Conservation (phyloP, 2,329 filamentous ascomycete genomes). For the Pochonia chlamydosporia region DNA sequence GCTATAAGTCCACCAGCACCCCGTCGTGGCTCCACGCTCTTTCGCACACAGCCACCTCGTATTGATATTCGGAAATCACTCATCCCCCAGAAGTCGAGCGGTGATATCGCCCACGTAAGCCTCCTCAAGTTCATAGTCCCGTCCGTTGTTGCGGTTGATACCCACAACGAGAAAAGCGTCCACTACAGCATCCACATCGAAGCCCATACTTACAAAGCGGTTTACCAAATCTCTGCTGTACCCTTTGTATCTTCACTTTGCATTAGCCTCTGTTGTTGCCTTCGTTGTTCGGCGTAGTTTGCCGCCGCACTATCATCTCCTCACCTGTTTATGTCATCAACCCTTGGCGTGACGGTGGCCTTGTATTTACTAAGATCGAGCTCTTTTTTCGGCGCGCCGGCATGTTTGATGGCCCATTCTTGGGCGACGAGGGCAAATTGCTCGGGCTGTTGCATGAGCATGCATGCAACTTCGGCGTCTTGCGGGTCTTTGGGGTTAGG, state of each 20-base stretch:
- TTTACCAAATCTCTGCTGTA: conserved; percentile 82
- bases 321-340: conserved; percentile 23
- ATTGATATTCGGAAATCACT: background rate
- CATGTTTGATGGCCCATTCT: conserved; percentile 84
- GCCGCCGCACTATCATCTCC: too few relatives aligned
- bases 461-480: conserved; percentile 88
- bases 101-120: conserved; percentile 89
- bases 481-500: conserved; percentile 96
- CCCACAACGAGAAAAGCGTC: conserved; percentile 75
- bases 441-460: conserved; percentile 75
- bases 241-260: conserved; percentile 63
- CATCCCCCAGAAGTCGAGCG: conserved; percentile 75
- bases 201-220: conserved; percentile 85
- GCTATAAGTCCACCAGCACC: background rate
- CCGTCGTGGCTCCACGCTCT: conserved; percentile 12
- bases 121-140: conserved; percentile 82
- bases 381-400: conserved; percentile 59
- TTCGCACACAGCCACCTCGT: background rate
- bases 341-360: conserved; percentile 17
- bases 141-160: conserved; percentile 70
- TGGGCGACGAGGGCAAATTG: conserved; percentile 77
- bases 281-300: too few relatives aligned
- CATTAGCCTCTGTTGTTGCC: background rate
- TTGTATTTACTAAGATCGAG: conserved; percentile 33
- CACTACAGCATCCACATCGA: conserved; percentile 80